These are phyloP conservation scores for Escovopsis sp. DNA, from an alignment of 2,329 filamentous ascomycete genomes.

Conservation along the genomic window DNA sequence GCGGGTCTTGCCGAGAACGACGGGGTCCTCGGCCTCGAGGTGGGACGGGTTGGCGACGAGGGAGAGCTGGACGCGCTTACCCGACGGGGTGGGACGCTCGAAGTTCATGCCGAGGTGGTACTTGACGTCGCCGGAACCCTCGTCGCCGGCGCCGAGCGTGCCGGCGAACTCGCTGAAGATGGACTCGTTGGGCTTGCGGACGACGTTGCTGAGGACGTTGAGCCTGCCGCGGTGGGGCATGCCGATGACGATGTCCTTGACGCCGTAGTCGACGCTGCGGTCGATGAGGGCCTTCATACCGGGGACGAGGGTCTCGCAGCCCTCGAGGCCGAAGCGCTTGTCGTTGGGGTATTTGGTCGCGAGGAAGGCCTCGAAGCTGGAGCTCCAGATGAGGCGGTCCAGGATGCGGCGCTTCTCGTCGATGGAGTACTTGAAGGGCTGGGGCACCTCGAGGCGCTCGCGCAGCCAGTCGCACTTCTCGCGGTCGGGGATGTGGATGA, in stretches of 20 bases:
- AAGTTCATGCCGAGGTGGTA: conserved; percentile 99
- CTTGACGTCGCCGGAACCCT: conserved; percentile 97
- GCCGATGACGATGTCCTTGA: conserved; percentile 98
- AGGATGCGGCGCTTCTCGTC: conserved; percentile 97
- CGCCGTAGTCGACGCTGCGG: conserved; percentile 92
- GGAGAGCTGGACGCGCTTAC: conserved; percentile 97
- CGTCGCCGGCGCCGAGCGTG: conserved; percentile 72
- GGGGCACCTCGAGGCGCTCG: conserved; percentile 84
- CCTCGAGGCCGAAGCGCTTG: conserved; percentile 97
- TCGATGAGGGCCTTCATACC: conserved; percentile 99
- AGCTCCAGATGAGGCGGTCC: conserved; percentile 96
- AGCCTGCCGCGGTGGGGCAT: conserved; percentile 98
- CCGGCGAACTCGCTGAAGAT: conserved; percentile 98
- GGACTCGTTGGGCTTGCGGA: conserved; percentile 97
- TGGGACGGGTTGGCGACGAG: conserved; percentile 97
- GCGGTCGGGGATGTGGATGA: conserved; percentile 96
- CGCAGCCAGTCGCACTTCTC: conserved; percentile 98
- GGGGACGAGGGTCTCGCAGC: conserved; percentile 89
- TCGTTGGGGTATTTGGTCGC: conserved; percentile 98
- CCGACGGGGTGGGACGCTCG: conserved; percentile 91
- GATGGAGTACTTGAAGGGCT: conserved; percentile 92
- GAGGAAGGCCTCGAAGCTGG: conserved; percentile 90
- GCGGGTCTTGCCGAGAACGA: conserved; percentile 92
- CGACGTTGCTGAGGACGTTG: conserved; percentile 95
- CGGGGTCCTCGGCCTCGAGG: conserved; percentile 93